phyloP scores from a whole-genome alignment of 148 eudicot species.

The Agrostemma githago region DNA sequence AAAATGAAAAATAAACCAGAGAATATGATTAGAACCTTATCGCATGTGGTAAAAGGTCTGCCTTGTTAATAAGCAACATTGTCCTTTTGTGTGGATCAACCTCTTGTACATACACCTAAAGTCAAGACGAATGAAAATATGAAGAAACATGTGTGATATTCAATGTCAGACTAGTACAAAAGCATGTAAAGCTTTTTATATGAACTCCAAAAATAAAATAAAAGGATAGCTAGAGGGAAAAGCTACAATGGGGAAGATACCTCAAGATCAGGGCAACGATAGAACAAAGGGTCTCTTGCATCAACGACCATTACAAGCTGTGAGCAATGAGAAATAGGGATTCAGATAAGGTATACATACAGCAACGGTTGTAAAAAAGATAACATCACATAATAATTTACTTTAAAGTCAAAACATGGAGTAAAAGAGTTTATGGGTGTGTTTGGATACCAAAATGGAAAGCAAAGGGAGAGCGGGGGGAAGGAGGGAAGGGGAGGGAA shows the following conservation, averaged over 20 bases:
- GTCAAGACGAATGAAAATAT: constrained; percentile 19
- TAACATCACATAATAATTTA: not conserved
- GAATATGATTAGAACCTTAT: constrained; percentile 44
- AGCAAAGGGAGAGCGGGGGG: too few relatives aligned
- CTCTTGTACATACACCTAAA: constrained; percentile 80
- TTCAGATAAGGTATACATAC: not conserved
- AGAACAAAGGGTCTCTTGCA: constrained; percentile 94
- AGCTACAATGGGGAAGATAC: constrained; percentile 33
- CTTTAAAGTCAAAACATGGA: not conserved
- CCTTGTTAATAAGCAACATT: constrained; percentile 89
- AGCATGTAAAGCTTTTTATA: not conserved
- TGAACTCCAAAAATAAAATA: not conserved
- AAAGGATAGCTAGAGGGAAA: not conserved
- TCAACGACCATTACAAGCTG: constrained; percentile 99
- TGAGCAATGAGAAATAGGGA: constrained; percentile 10
- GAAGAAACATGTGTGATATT: not conserved
- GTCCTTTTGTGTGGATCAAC: constrained; percentile 83
- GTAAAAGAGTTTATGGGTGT: too few relatives aligned
- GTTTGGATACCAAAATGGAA: too few relatives aligned
- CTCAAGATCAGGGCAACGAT: constrained; percentile 98
- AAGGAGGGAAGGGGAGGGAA: too few relatives aligned
- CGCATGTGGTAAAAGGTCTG: constrained; percentile 75
- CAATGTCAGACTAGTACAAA: not conserved
- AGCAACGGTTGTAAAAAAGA: not conserved
- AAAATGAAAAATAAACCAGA: not conserved